These are phyloP conservation scores for Porodaedalea pini DNA, from an alignment of 1,284 basidiomycete genomes.

Conservation along the genomic window DNA sequence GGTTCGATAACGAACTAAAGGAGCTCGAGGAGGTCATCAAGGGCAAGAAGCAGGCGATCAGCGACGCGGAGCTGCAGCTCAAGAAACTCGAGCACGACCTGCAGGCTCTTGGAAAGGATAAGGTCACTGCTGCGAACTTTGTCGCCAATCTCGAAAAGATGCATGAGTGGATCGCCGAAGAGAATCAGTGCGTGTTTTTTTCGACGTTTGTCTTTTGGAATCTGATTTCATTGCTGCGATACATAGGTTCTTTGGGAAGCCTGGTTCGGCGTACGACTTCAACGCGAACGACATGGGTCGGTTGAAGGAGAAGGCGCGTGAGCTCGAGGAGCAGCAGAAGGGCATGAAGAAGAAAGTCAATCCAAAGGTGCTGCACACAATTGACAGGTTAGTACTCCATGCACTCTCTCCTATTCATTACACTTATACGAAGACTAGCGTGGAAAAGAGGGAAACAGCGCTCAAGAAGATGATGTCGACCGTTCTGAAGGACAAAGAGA, in stretches of 20 bases:
- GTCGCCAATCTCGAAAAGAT: constrained; percentile 73
- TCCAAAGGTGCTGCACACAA: constrained; percentile 93
- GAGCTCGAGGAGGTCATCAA: constrained; percentile 81
- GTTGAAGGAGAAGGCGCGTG: constrained; percentile 65
- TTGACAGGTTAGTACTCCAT: constrained; percentile 69
- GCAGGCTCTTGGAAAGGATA: constrained; percentile 51
- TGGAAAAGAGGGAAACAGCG: constrained; percentile 90
- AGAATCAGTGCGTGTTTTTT: constrained; percentile 64
- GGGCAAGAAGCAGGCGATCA: constrained; percentile 73
- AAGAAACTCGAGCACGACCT: constrained; percentile 59
- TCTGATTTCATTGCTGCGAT: not conserved
- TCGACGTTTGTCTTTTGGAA: not conserved
- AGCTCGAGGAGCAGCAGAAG: constrained; percentile 79
- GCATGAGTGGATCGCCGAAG: constrained; percentile 86
- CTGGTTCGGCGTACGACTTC: constrained; percentile 85
- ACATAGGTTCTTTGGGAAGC: constrained; percentile 74
- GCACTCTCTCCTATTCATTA: constrained; percentile 2
- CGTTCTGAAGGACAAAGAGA: constrained; percentile 91
- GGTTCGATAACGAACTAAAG: constrained; percentile 86
- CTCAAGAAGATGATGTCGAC: constrained; percentile 88
- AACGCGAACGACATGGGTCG: constrained; percentile 62
- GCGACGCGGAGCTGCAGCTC: constrained; percentile 68
- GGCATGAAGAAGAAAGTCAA: constrained; percentile 95
- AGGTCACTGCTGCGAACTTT: constrained; percentile 39
- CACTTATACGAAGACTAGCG: constrained; percentile 45